Evolutionary conservation across 441 rosid genomes (phyloP), one percentile per base, ranked within the genome.

Genomic region (Erodium moschatum): DNA sequence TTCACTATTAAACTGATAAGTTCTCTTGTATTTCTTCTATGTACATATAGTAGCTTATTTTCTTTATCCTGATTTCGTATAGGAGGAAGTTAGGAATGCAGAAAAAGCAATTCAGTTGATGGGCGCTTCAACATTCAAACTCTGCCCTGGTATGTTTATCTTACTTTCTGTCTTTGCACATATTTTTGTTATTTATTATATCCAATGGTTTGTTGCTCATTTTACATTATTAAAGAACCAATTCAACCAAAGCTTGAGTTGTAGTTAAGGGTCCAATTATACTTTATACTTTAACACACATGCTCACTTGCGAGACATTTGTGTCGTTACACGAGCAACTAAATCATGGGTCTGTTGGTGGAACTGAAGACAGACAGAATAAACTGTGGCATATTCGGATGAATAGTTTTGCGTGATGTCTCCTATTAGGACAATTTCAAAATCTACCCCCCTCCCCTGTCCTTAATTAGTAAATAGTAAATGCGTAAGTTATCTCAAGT

Each of bases 31-130:
- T 58, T 18, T 58, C 12, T 8, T 20, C 16, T 54, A 6, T 54
- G 21, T 54, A 6, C 6, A 18, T 19, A 56, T 19, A 9, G 1
- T 56, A 56, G 24, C 65, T 64, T 33, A 38, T 24, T 64, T 71
- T 65, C 61, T 44, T 24, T 24, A 20, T 76, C 66, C 29, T 70
- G 42, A 64, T 7, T 72, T 65, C 71, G 52, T 65, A 67, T 82
- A 93, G 96, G 91, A 80, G 61, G 98, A 93, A 82, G 89, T 91
- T 50, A 81, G 73, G 78, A 87, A 76, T 72, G 96, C 95, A 6
- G 87, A 86, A 75, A 89, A 77, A 77, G 95, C 98, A 68, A 81
- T 89, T 76, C 81, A 78, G 65, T 74, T 83, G 50, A 81, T 93
- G 89, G 98, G 98, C 24, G 95, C 89, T 79, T 91, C 95, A n/a